Conservation (phyloP, 345 rosid genomes). For the Pelargonium nanum region DNA sequence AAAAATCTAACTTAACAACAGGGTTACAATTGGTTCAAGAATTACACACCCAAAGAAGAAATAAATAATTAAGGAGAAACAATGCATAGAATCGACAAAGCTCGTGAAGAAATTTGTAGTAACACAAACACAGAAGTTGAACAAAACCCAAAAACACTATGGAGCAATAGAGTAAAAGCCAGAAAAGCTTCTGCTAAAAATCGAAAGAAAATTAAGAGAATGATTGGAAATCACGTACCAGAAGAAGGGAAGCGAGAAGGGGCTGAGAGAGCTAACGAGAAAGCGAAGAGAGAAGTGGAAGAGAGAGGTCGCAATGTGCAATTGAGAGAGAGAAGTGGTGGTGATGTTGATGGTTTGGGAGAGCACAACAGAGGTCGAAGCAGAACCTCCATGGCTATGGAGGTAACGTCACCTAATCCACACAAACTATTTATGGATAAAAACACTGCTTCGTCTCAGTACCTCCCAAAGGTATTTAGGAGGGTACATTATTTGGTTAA, state of each 20-base stretch:
- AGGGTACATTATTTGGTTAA: too few species aligned
- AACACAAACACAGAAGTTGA: too few species aligned
- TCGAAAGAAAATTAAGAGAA: background rate
- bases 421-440: background rate
- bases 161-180: background rate
- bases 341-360: background rate
- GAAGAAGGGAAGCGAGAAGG: constrained; percentile 17
- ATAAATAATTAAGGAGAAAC: too few species aligned
- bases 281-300: background rate
- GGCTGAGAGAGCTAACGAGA: constrained; percentile 4
- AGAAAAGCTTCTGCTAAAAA: background rate
- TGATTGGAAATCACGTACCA: constrained; percentile 14
- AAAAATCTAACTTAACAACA: background rate
- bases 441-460: too few species aligned
- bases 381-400: background rate
- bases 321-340: background rate
- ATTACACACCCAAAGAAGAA: too few species aligned
- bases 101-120: too few species aligned
- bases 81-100: too few species aligned
- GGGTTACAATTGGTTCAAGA: background rate
- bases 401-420: background rate
- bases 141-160: too few species aligned
- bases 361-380: background rate
- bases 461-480: too few species aligned
- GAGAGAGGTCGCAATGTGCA: background rate